Evolutionary conservation across 208 protist genomes (phyloP).

Genomic region (Leishmania turanica): DNA sequence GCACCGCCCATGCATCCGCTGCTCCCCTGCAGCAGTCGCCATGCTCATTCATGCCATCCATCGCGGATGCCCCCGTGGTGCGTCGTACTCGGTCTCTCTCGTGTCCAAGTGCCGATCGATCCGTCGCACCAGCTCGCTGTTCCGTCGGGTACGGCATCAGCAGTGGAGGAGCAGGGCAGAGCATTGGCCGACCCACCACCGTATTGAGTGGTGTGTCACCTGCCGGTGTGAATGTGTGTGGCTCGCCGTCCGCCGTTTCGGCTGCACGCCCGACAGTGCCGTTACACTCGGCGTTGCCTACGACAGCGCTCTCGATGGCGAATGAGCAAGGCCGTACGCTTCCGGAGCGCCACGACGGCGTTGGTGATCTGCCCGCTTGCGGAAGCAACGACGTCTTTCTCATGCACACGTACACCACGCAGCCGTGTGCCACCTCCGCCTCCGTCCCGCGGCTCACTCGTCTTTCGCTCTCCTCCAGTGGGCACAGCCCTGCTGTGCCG

Average conservation of each 20-base stretch:
- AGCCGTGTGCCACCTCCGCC: neutral
- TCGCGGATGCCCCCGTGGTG: conserved; percentile 1
- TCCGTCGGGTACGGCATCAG: conserved; percentile 12
- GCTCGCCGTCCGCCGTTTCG: neutral
- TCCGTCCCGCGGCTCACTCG: conserved; percentile 24
- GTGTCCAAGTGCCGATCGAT: conserved; percentile 25
- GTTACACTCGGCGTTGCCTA: neutral
- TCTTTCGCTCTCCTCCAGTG: conserved; percentile 14
- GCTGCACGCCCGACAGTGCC: neutral
- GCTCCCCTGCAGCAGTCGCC: conserved; percentile 1
- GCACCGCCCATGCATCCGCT: neutral
- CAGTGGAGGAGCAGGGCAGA: neutral
- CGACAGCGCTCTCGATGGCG: neutral
- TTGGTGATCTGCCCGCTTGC: neutral
- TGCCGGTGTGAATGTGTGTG: neutral
- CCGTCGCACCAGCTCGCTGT: conserved; percentile 36
- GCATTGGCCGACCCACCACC: conserved; percentile 10
- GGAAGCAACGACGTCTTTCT: neutral
- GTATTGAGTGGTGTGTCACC: neutral
- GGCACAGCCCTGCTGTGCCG: conserved; percentile 21
- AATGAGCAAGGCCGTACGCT: neutral
- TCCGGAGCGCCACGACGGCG: neutral
- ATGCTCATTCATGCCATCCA: conserved; percentile 6
- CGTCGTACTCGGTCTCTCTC: conserved; percentile 16
- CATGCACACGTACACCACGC: neutral